Conservation (phyloP, 139 green algal species). For the Klebsormidium nitens region DNA sequence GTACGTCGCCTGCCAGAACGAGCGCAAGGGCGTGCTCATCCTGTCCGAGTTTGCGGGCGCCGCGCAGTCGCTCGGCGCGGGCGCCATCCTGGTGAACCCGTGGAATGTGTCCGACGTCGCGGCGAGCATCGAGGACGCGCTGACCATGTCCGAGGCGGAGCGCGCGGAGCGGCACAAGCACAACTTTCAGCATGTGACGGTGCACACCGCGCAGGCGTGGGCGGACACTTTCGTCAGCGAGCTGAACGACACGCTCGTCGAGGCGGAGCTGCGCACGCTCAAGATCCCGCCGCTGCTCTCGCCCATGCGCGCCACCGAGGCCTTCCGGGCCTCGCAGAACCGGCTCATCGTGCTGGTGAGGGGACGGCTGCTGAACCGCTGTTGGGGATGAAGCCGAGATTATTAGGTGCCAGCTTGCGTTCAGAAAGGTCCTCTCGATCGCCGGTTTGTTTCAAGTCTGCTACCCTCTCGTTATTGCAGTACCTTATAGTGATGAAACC, state of each 20-base stretch:
- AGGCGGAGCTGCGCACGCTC: conserved; percentile 83
- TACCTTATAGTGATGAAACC: too few relatives aligned
- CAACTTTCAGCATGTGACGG: conserved; percentile 94
- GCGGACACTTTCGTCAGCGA: conserved; percentile 96
- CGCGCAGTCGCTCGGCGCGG: conserved; percentile 74
- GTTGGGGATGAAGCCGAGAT: too few relatives aligned
- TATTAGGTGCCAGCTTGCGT: too few relatives aligned
- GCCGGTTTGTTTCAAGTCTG: too few relatives aligned
- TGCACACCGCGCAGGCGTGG: conserved; percentile 76
- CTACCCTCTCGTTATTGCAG: too few relatives aligned
- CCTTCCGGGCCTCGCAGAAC: conserved; percentile 26
- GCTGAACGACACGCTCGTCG: conserved; percentile 97
- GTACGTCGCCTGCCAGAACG: conserved; percentile 76
- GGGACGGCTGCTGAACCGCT: too few relatives aligned
- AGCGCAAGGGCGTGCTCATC: conserved; percentile 89
- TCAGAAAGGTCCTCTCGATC: too few relatives aligned
- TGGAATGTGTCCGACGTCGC: conserved; percentile 96
- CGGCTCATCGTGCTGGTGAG: conserved; percentile 43
- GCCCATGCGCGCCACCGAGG: neutral
- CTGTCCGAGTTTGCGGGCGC: conserved; percentile 96
- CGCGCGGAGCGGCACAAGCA: conserved; percentile 81
- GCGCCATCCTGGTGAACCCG: conserved; percentile 95
- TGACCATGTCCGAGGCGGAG: conserved; percentile 63
- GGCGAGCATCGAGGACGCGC: conserved; percentile 66
- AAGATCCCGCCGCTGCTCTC: conserved; percentile 72